phyloP scores from a whole-genome alignment of 768 basidiomycete species.

The Gelatoporia subvermispora region DNA sequence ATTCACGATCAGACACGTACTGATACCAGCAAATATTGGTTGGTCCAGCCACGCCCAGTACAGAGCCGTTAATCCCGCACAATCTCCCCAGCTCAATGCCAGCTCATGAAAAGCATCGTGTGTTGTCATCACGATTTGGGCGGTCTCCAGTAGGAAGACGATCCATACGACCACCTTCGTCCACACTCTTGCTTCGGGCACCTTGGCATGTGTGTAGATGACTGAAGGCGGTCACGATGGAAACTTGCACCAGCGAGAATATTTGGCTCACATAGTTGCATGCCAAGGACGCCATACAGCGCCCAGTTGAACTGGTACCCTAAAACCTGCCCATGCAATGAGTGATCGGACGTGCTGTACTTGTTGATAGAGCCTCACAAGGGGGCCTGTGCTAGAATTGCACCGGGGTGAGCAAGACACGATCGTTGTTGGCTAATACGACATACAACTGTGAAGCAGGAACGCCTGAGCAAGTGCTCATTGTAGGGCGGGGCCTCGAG shows the following conservation, averaged over 20 bases:
- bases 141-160: not conserved
- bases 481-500: too few species aligned
- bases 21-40: not conserved
- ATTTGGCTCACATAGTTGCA: not conserved
- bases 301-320: not conserved
- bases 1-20: not conserved
- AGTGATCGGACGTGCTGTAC: too few species aligned
- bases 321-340: not conserved
- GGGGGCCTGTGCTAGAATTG: too few species aligned
- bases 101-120: constrained; percentile 1
- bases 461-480: too few species aligned
- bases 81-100: not conserved
- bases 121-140: not conserved
- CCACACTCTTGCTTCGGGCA: too few species aligned
- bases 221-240: too few species aligned
- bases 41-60: not conserved
- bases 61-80: not conserved
- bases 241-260: too few species aligned
- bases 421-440: too few species aligned
- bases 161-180: not conserved
- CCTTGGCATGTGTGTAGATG: too few species aligned
- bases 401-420: too few species aligned
- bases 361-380: too few species aligned
- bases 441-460: too few species aligned
- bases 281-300: not conserved